Percentiles rank a stretch among this genome's conserved stretches.
Conservation (phyloP, 306 rosid species). For the Vigna unguiculata region DNA sequence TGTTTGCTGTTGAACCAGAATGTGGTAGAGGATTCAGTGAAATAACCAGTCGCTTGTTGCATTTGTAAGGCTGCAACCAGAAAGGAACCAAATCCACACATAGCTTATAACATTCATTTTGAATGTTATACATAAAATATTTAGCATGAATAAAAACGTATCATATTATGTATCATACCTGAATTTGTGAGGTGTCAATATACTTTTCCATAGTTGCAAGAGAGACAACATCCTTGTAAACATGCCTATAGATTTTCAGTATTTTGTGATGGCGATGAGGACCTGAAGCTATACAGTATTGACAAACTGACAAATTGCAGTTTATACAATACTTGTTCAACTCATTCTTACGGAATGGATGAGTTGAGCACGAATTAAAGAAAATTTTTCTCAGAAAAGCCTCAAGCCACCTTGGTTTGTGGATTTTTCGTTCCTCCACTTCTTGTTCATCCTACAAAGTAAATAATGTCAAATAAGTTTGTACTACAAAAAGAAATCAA, state of each 20-base stretch:
- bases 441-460: conserved; percentile 45
- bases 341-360: conserved; percentile 45
- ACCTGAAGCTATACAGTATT: conserved; percentile 46
- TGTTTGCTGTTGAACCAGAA: conserved; percentile 26
- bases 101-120: conserved; percentile 3
- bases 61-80: conserved; percentile 52
- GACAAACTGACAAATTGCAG: conserved; percentile 54
- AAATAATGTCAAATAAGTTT: conserved; percentile 37
- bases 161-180: conserved; percentile 46
- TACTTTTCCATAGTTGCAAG: conserved; percentile 48
- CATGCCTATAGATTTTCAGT: conserved; percentile 52
- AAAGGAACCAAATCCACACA: conserved; percentile 9
- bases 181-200: conserved; percentile 59
- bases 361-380: conserved; percentile 42
- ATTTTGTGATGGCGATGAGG: conserved; percentile 52
- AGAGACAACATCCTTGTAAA: conserved; percentile 57
- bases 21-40: conserved; percentile 54
- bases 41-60: conserved; percentile 54
- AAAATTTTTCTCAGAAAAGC: conserved; percentile 44
- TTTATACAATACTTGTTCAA: conserved; percentile 55
- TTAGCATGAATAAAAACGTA: conserved; percentile 2
- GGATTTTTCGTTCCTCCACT: background rate
- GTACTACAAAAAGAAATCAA: conserved; percentile 2
- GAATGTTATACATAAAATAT: background rate
- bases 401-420: conserved; percentile 54